Base-by-base conservation (phyloP, 345 rosid species). In the Arabis alpina region DNA sequence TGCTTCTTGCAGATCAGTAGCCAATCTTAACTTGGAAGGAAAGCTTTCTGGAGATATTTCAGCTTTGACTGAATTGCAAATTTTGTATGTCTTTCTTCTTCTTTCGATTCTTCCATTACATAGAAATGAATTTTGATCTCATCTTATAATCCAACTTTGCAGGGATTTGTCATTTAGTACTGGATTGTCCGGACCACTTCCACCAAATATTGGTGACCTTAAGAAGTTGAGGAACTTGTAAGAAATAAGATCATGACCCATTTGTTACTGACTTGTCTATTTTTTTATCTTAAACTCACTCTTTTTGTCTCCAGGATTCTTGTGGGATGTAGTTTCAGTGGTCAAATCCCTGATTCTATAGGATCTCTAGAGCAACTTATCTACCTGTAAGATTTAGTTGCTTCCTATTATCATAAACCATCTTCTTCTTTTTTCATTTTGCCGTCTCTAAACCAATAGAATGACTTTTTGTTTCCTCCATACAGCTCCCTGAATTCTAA, bases 111-210 rank as follows among this genome's bases (percentile, higher is more conserved):
- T 5, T 50, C 32, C 13, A n/a, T 56, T 5, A 10, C 49, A 43
- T 30, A 13, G 6, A 63, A 51, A 12, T 60, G 14, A 9, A 8
- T 72, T 62, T 6, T 37, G 0, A 54, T 54, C 39, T 72, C 25
- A 39, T 70, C 41, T 75, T 70, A 58, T 75, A 23, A 16, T 60
- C 14, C 34, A 55, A 54, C 82, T 37, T 5, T 81, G 10, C 56
- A 94, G 99, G 85, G 99, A 92, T 83, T 80, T 95, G 67, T 90
- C 98, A 8, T 86, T 70, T 79, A 95, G 90, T 80, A 27, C 62
- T 52, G 80, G 53, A 42, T 76, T 95, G 45, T 54, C 27, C 6
- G 99, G 99, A 79, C 6, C 92, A 58, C 81, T 95, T 65, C 97
- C 99, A 48, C 1, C 47, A 15, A 42, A 77, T 5, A 88, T 92